Percentiles rank a stretch among this genome's conserved stretches.
These are phyloP conservation scores for Colletotrichum sp. DNA, from an alignment of 2,329 filamentous ascomycete genomes.

Conservation along the genomic window DNA sequence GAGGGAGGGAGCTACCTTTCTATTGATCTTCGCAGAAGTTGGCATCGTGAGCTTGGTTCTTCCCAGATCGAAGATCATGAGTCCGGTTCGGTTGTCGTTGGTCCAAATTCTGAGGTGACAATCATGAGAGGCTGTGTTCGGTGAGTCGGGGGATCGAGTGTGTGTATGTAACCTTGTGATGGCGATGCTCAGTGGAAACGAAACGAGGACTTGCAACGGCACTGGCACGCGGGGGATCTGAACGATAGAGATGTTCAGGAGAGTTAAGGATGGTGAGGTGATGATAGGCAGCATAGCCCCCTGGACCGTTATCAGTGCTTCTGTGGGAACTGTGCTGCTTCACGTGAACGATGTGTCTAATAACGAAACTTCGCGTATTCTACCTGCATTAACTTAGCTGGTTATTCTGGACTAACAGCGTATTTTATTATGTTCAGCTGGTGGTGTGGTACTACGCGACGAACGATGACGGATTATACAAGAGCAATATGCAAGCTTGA, in stretches of 20 bases:
- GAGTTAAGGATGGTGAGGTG: background rate
- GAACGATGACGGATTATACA: rapidly evolving
- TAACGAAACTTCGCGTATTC: background rate
- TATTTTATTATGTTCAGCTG: background rate
- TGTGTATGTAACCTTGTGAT: background rate
- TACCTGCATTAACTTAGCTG: rapidly evolving
- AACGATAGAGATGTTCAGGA: background rate
- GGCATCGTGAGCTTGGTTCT: background rate
- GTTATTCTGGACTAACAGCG: background rate
- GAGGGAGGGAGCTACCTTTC: too few species aligned
- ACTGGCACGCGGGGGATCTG: background rate
- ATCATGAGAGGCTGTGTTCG: background rate
- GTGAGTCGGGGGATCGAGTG: background rate
- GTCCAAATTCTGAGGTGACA: background rate
- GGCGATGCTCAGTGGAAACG: background rate
- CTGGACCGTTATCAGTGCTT: background rate
- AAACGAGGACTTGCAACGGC: background rate
- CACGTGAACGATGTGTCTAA: background rate
- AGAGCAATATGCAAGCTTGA: background rate
- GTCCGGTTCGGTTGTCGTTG: background rate
- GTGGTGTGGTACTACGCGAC: too few species aligned
- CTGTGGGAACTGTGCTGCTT: background rate
- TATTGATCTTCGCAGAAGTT: background rate
- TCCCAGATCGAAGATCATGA: background rate
- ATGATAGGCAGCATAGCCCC: background rate